Evolutionary conservation across 306 rosid genomes (phyloP).

Genomic region (Pachyrhizus erosus): DNA sequence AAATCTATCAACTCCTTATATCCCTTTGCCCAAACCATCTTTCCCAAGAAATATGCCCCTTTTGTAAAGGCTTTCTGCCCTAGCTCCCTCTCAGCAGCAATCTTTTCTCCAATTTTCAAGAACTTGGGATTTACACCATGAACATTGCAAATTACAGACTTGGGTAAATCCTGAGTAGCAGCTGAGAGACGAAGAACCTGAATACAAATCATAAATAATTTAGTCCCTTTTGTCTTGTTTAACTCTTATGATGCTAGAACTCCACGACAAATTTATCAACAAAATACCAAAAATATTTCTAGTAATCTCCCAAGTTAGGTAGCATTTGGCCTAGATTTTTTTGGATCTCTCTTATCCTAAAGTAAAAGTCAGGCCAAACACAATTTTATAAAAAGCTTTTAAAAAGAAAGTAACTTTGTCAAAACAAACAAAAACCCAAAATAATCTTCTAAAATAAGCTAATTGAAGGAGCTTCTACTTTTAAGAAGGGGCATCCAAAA

Average conservation of each 20-base stretch:
- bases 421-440: neutral
- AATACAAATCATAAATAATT: slow-evolving; percentile 38
- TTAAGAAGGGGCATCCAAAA: neutral
- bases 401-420: neutral
- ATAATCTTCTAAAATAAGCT: neutral
- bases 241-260: slow-evolving; percentile 8
- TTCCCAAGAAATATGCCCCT: slow-evolving; percentile 98
- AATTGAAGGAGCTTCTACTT: neutral
- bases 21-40: slow-evolving; percentile 99
- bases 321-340: neutral
- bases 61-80: slow-evolving; percentile 84
- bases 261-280: slow-evolving; percentile 20
- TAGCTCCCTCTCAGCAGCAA: slow-evolving; percentile 76
- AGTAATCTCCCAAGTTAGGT: slow-evolving; percentile 3
- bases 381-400: neutral
- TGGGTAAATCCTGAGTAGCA: slow-evolving; percentile 95
- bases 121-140: slow-evolving; percentile 99
- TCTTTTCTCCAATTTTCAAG: slow-evolving; percentile 83
- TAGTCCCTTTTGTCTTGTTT: slow-evolving; percentile 25
- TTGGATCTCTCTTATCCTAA: neutral
- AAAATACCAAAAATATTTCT: slow-evolving; percentile 7
- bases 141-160: slow-evolving; percentile 90
- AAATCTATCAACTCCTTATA: slow-evolving; percentile 87
- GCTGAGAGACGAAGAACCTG: slow-evolving; percentile 99
- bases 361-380: neutral